Evolutionary conservation across 1,284 basidiomycete species (phyloP).

Genomic region (Mycosarcoma maydis): DNA sequence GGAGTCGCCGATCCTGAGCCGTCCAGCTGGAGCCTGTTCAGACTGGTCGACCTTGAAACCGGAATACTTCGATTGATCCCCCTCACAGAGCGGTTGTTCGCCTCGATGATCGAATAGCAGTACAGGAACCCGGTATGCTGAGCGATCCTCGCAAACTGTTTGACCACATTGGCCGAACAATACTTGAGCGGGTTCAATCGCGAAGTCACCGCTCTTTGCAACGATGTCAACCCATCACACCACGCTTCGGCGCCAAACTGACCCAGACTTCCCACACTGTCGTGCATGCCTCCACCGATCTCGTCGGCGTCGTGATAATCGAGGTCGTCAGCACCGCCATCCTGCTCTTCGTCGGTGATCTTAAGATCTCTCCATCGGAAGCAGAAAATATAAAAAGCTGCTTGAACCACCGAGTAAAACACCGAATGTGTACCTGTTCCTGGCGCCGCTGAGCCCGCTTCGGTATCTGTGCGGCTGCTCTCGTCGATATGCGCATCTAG

Average conservation of each 20-base stretch:
- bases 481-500: constrained; percentile 74
- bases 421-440: constrained; percentile 57
- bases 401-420: constrained; percentile 95
- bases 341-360: constrained; percentile 70
- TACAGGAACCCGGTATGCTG: constrained; percentile 91
- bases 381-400: constrained; percentile 96
- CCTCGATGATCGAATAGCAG: constrained; percentile 91
- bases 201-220: constrained; percentile 84
- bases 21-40: constrained; percentile 31
- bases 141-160: constrained; percentile 92
- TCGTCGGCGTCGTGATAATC: constrained; percentile 41
- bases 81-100: constrained; percentile 71
- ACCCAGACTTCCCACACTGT: constrained; percentile 37
- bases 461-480: constrained; percentile 64
- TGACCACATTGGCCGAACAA: constrained; percentile 85
- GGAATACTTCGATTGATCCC: constrained; percentile 20
- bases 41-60: constrained; percentile 29
- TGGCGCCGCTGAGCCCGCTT: constrained; percentile 41
- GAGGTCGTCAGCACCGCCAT: constrained; percentile 67
- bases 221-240: constrained; percentile 81
- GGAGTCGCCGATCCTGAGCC: constrained; percentile 18
- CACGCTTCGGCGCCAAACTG: constrained; percentile 70
- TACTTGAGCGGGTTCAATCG: constrained; percentile 81
- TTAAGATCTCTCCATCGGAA: constrained; percentile 93
- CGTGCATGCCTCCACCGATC: constrained; percentile 41